Evolutionary conservation across 1,139 yeast species (phyloP), one percentile per base, ranked within the genome.

Genomic region (Saccharomyces hybrid): DNA sequence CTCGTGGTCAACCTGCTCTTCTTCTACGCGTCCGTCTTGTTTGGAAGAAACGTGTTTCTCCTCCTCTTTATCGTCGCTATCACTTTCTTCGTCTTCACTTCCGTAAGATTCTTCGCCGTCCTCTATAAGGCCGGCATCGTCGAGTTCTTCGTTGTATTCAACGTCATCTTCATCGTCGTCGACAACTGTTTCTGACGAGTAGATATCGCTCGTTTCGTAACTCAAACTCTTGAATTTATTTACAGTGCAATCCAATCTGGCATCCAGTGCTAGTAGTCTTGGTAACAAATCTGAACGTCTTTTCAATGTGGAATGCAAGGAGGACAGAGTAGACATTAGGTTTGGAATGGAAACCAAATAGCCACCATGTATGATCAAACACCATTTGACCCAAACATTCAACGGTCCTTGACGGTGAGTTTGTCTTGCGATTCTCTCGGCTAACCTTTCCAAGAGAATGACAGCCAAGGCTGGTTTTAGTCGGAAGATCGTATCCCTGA

Each of bases 381-480:
- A 84, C 95, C 97, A 91, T 69, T 91, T 88, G 60, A 91, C 84
- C 99, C 99, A 93, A 51, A 82, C 78, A 60, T 86, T 85, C 59
- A 93, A 76, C 57, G 84, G 85, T 44, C 86, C 88, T 59, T 90
- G 90, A 52, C 77, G 67, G 56, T 77, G 73, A 5, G 83, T 81
- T 27, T 78, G 75, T 63, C 95, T 80, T 9, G 91, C 85, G 57
- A 89, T 81, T 68, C 88, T 81, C 67, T 90, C 97, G 1, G 97
- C 90, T 42, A 93, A 74, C 64, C 91, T 78, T 66, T 91, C 96
- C 59, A 95, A 75, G 48, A 93, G 75, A 8, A 80, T 70, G 11
- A 89, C 88, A 0, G 96, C 93, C 52, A 87, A 75, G 1, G 82
- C 73, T 0, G 97, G 81, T 63, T 85, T 87, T 52, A 89, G 75